Conservation (phyloP, 202 grass and related monocot species). For the Zoysia matrella region DNA sequence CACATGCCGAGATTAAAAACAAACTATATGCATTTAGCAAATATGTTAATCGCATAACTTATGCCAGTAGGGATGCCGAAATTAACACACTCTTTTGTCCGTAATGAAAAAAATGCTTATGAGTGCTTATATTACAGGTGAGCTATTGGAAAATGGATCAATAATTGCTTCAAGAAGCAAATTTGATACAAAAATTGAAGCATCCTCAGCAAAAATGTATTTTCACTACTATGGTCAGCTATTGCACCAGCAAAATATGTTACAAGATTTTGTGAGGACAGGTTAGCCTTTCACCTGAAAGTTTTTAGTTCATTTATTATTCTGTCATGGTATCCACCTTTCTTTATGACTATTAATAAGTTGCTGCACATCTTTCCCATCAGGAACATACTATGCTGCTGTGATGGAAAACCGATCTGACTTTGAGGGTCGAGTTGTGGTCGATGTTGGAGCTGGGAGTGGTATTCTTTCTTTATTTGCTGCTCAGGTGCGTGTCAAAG, state of each 20-base stretch:
- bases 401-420: slow-evolving; percentile 90
- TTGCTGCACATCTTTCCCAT: slow-evolving; percentile 19
- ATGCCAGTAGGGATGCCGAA: not conserved
- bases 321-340: slow-evolving; percentile 5
- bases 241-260: slow-evolving; percentile 99
- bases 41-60: not conserved
- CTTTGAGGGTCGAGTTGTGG: slow-evolving; percentile 87
- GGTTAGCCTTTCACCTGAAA: slow-evolving; percentile 46
- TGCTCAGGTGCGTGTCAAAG: slow-evolving; percentile 69
- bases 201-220: slow-evolving; percentile 97
- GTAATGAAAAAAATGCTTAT: slow-evolving; percentile 18
- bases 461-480: slow-evolving; percentile 99
- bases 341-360: slow-evolving; percentile 28
- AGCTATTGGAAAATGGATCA: slow-evolving; percentile 82
- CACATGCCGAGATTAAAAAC: not conserved
- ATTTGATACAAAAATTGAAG: slow-evolving; percentile 98
- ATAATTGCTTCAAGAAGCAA: slow-evolving; percentile 71
- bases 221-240: slow-evolving; percentile 99
- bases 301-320: slow-evolving; percentile 26
- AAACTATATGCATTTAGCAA: not conserved
- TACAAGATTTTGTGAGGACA: slow-evolving; percentile 99
- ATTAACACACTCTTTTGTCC: not conserved
- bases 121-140: slow-evolving; percentile 54
- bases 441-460: slow-evolving; percentile 99
- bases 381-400: slow-evolving; percentile 99